Evolutionary conservation across 257 asterid species (phyloP), one percentile per base, ranked within the genome.

Genomic region (Echium plantagineum): DNA sequence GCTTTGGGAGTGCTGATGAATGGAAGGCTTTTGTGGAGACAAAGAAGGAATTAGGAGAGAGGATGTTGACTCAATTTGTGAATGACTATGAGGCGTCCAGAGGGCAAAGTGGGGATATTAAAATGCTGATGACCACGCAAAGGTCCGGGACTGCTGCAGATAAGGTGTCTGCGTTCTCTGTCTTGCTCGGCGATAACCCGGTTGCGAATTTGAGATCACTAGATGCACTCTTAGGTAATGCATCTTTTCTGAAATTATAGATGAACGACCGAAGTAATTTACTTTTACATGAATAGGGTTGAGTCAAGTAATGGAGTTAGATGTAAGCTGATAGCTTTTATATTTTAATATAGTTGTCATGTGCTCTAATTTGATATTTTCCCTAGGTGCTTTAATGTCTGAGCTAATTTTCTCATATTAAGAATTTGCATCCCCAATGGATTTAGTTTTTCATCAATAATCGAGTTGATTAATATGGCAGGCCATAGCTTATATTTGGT

Each of bases 131-230:
- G 26, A 77, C 94, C 35, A 86, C 99, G 0, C 90, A 84, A 83
- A 80, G 95, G 83, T 84, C 99, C 0, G 97, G 97, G 32, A 91
- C 98, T 2, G 96, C 98, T 48, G 93, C 94, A 0, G 98, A 91
- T 64, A 91, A 85, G 81, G 96, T 91, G 15, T 91, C 98, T 0
- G 98, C 96, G 2, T 72, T 91, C 69, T 74, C 97, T 5, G 95
- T 93, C 51, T 63, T 89, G 87, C 80, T 86, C 69, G 97, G 97
- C 57, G 97, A 93, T 66, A 93, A 89, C 73, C 81, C 99, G 0
- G 77, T 85, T 49, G 95, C 95, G 7, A 93, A 93, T 67, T 60
- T 84, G 83, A 77, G 94, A 75, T 77, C 99, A 1, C 70, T 93
- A 57, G 97, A 89, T 69, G 69, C 80, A 32, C 87, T 93, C 55